Conservation (phyloP, 163 green algal genomes). For the Chlorella variabilis region DNA sequence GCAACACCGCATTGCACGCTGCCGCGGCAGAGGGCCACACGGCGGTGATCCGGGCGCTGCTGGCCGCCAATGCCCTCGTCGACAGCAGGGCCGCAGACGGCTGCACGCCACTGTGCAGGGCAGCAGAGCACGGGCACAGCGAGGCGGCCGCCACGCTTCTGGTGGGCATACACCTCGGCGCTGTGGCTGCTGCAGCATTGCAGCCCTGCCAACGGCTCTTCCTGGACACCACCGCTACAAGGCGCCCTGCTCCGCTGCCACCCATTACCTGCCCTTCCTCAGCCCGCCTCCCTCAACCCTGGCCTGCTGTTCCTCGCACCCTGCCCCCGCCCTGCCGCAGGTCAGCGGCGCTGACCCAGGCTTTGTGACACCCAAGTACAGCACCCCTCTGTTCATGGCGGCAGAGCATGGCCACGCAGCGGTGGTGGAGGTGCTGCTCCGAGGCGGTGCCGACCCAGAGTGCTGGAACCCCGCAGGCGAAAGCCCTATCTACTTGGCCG, state of each 20-base stretch:
- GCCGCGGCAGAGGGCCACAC: conserved; percentile 11
- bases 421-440: not conserved
- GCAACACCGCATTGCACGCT: conserved; percentile 12
- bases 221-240: too few relatives aligned
- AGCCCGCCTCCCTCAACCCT: too few relatives aligned
- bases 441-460: not conserved
- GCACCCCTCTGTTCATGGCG: conserved; percentile 12
- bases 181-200: too few relatives aligned
- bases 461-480: not conserved
- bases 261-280: too few relatives aligned
- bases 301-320: too few relatives aligned
- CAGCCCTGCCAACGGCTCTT: too few relatives aligned
- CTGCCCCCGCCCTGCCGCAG: not conserved
- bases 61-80: not conserved
- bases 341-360: not conserved
- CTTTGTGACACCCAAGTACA: not conserved
- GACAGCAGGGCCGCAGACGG: conserved; percentile 10
- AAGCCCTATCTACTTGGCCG: not conserved
- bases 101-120: conserved; percentile 14
- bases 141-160: not conserved
- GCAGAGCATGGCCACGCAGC: not conserved
- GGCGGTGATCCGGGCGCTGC: not conserved
- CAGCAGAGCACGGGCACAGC: not conserved
- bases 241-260: too few relatives aligned
- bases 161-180: not conserved